Evolutionary conservation across 169 alveolate genomes (phyloP).

Genomic region (Condylostoma magnum): DNA sequence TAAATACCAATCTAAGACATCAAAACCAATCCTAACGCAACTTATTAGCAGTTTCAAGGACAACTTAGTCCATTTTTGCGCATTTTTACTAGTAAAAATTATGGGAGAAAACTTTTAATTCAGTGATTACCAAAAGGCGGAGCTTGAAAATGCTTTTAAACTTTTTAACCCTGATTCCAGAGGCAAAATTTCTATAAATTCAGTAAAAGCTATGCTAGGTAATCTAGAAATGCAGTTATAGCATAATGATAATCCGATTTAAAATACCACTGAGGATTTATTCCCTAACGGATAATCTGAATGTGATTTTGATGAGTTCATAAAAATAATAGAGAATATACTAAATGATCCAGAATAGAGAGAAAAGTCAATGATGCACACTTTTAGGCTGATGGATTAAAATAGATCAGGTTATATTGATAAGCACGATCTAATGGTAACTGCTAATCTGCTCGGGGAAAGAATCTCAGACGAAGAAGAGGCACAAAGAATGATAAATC

Average conservation of each 20-base stretch:
- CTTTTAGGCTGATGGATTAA: constrained; percentile 13
- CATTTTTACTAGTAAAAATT: too few relatives aligned
- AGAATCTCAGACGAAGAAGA: constrained; percentile 30
- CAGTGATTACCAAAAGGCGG: constrained; percentile 31
- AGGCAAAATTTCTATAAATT: constrained; percentile 25
- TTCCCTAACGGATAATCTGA: neutral
- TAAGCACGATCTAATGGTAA: neutral
- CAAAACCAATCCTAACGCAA: too few relatives aligned
- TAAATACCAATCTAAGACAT: too few relatives aligned
- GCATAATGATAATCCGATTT: too few relatives aligned
- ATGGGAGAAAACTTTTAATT: neutral
- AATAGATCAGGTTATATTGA: neutral
- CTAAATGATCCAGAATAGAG: neutral
- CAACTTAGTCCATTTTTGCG: too few relatives aligned
- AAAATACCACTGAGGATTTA: too few relatives aligned
- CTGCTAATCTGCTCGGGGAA: neutral
- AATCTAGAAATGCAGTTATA: constrained; percentile 7
- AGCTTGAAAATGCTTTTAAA: constrained; percentile 24
- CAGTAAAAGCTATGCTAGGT: neutral
- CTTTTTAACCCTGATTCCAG: constrained; percentile 7
- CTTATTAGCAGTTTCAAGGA: too few relatives aligned
- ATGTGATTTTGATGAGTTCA: constrained; percentile 23
- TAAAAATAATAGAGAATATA: neutral
- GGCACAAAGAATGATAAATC: constrained; percentile 8
- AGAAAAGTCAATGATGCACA: constrained; percentile 17